Conservation (phyloP, 2,329 filamentous ascomycete genomes). For the Dactylellina parvicollis region DNA sequence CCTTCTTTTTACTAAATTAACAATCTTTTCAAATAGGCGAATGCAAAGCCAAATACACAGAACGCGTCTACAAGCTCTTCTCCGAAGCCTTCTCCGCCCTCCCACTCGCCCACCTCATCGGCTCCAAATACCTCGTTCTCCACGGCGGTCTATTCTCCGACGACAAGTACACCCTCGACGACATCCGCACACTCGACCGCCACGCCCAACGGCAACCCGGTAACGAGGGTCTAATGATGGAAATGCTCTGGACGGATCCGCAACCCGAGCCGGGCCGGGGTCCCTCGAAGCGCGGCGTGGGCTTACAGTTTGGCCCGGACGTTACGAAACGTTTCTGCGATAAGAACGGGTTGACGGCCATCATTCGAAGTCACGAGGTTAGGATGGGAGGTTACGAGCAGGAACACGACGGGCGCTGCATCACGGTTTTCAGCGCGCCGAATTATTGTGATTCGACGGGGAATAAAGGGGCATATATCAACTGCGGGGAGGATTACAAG, state of each 20-base stretch:
- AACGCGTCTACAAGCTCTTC: slow-evolving; percentile 94
- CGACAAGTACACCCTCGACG: slow-evolving; percentile 88
- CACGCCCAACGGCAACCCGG: slow-evolving; percentile 92
- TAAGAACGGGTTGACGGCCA: slow-evolving; percentile 89
- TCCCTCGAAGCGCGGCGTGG: slow-evolving; percentile 95
- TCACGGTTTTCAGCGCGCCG: slow-evolving; percentile 97
- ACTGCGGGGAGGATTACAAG: slow-evolving; percentile 90
- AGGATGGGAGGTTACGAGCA: slow-evolving; percentile 99
- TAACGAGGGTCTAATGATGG: slow-evolving; percentile 97
- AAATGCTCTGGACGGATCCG: slow-evolving; percentile 99
- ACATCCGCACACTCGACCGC: slow-evolving; percentile 90
- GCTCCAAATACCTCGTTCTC: slow-evolving; percentile 87
- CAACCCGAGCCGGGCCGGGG: slow-evolving; percentile 85
- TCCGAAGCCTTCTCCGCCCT: slow-evolving; percentile 97
- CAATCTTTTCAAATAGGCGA: slow-evolving; percentile 70
- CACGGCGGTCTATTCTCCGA: slow-evolving; percentile 97
- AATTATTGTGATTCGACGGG: slow-evolving; percentile 98
- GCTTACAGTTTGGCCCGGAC: slow-evolving; percentile 95
- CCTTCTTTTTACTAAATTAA: background rate
- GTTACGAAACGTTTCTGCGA: slow-evolving; percentile 97
- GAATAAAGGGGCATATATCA: slow-evolving; percentile 98
- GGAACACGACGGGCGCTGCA: slow-evolving; percentile 93
- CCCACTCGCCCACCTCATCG: slow-evolving; percentile 89
- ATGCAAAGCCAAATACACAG: slow-evolving; percentile 97
- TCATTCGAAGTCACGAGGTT: slow-evolving; percentile 97